Evolutionary conservation across 1,139 yeast genomes (phyloP).

Genomic region (Yamadazyma friedrichii): DNA sequence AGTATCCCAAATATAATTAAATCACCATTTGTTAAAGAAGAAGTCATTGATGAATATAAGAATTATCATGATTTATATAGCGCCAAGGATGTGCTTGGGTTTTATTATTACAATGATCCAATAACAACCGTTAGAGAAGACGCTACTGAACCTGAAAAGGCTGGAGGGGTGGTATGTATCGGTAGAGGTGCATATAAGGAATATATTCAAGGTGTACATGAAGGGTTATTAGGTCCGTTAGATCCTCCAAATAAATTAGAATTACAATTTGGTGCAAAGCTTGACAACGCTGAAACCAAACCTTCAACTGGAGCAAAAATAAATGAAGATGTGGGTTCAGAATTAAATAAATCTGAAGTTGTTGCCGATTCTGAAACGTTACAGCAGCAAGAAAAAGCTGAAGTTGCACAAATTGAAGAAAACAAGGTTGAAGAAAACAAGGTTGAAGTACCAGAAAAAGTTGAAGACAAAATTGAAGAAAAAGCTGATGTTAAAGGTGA

Average conservation of each 20-base stretch:
- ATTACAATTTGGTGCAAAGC: neutral
- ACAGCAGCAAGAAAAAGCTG: neutral
- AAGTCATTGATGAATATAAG: constrained; percentile 22
- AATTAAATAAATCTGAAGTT: too few species aligned
- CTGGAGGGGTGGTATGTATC: constrained; percentile 87
- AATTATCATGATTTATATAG: constrained; percentile 44
- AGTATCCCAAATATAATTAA: constrained; percentile 12
- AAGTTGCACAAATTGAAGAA: neutral
- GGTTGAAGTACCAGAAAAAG: neutral
- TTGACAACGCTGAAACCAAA: neutral
- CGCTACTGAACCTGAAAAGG: constrained; percentile 29
- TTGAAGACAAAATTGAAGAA: neutral
- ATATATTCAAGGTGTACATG: constrained; percentile 85
- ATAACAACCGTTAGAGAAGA: constrained; percentile 35
- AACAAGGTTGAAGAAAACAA: neutral
- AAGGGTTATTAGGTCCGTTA: constrained; percentile 91
- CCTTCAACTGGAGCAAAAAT: neutral
- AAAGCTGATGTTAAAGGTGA: constrained; percentile 5
- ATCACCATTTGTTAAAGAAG: constrained; percentile 12
- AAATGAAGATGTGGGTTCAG: neutral
- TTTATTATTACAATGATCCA: constrained; percentile 41
- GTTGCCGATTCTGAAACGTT: neutral
- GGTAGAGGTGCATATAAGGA: constrained; percentile 98
- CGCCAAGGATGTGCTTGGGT: constrained; percentile 58
- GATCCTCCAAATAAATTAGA: constrained; percentile 51